These are phyloP conservation scores for Eucalyptus microcorys DNA, from an alignment of 345 rosid species.

Conservation along the genomic window DNA sequence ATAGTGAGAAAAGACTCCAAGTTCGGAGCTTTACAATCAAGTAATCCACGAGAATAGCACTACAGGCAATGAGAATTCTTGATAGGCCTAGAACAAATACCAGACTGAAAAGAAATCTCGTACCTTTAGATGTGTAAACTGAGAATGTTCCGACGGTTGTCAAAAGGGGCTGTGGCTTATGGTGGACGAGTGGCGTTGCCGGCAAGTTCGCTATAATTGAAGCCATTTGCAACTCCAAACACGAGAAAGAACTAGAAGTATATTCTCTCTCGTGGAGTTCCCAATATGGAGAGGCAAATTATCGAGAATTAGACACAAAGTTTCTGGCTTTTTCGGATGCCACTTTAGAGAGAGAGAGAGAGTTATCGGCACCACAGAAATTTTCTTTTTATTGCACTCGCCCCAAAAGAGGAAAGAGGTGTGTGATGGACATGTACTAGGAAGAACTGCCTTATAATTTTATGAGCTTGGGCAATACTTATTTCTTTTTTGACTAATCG, in stretches of 20 bases:
- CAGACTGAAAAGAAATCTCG: neutral
- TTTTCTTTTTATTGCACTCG: neutral
- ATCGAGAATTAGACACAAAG: neutral
- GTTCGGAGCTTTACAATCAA: neutral
- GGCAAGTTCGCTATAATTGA: conserved; percentile 36
- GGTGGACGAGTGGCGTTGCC: conserved; percentile 21
- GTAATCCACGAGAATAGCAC: neutral
- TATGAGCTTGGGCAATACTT: neutral
- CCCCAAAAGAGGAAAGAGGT: neutral
- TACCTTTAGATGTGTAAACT: conserved; percentile 28
- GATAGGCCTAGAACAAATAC: neutral
- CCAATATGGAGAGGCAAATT: neutral
- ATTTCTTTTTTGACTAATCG: neutral
- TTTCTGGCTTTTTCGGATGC: neutral
- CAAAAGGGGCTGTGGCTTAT: conserved; percentile 23
- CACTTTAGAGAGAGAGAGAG: neutral
- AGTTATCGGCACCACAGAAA: neutral
- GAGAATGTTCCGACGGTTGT: neutral
- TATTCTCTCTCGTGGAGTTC: neutral
- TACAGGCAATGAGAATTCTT: neutral
- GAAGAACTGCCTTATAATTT: neutral
- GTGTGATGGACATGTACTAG: neutral
- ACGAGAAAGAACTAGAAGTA: neutral
- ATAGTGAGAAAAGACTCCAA: neutral
- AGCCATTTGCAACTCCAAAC: conserved; percentile 27